Base-by-base conservation (phyloP, 2,329 filamentous ascomycete genomes). In the Blumeriella jaapii region DNA sequence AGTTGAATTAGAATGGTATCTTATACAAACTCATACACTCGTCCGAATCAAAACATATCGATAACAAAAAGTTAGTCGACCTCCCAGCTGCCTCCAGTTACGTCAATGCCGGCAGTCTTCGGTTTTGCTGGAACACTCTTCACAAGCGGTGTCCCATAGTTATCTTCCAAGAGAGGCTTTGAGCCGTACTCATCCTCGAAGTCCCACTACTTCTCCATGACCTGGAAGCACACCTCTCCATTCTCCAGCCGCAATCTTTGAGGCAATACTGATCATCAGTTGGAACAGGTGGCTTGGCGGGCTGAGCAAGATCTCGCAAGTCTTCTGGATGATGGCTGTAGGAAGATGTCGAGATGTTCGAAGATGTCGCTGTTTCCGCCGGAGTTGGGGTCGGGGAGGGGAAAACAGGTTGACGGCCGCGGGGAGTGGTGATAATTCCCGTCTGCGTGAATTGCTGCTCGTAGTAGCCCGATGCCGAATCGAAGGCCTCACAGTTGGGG, bases 261-360 rank as follows among this genome's bases (percentile, higher is more conserved):
- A 78, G 1, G 86, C 83, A 38, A 94, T 83, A 37, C 76, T 75
- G 4, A 94, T 68, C 67, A 94, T 86, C 25, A 93, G 64, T 16
- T 74, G 67, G 22, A 93, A 71, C 2, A 93, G 68, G 49, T 87
- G 75, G 20, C 78, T 72, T 0, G 87, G 85, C n/a, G 85, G 85
- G 0, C 82, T 76, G 10, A 94, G 62, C 3, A 93, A 68, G 18
- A 91, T 68, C 33, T 82, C 76, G 44, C 73, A 77, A 0, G 85
- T 86, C 59, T 83, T 87, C 37, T 78, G 72, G 16, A 93, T 69
- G 18, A 93, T 70, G 3, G 75, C 69, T 32, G 72, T 62, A 1
- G 74, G 71, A 18, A 80, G 61, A 27, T 67, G 62, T 34, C 66
- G 64, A 20, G 68, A 61, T 0, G 63, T 60, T 22, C 61, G 59